A percentile compares a stretch with the other conserved stretches of the same genome.
Conservation (phyloP, 495 filamentous ascomycete genomes). For the Trichoderma orchidacearum region DNA sequence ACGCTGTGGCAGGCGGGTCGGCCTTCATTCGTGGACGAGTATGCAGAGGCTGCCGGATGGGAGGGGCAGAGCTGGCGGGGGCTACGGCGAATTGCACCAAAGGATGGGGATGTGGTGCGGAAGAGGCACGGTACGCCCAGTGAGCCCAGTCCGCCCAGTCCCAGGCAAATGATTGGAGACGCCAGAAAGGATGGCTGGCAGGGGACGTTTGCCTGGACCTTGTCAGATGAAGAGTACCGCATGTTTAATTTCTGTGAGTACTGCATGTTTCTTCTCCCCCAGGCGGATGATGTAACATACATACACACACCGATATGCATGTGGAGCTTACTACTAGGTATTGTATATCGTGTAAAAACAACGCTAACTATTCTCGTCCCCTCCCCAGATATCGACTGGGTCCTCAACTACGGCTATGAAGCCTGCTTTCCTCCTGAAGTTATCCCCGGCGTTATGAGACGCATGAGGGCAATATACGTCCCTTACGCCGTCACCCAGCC, state of each 20-base stretch:
- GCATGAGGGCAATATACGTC: neutral
- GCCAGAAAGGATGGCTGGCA: neutral
- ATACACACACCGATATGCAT: too few species aligned
- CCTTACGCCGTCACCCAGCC: neutral
- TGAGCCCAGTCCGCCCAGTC: neutral
- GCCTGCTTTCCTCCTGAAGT: neutral
- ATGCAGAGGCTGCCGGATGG: too few species aligned
- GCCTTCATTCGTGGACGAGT: neutral
- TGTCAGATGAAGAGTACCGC: neutral
- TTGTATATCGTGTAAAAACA: too few species aligned
- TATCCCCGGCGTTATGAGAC: neutral
- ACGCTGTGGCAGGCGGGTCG: neutral
- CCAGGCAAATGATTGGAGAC: neutral
- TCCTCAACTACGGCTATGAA: neutral
- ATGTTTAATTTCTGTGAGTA: neutral
- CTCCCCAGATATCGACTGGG: neutral
- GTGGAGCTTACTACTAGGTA: too few species aligned
- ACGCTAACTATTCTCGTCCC: too few species aligned
- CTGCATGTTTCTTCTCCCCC: neutral
- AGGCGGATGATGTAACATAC: too few species aligned
- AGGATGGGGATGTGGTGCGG: neutral
- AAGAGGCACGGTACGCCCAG: too few species aligned
- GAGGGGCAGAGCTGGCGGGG: neutral
- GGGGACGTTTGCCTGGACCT: neutral
- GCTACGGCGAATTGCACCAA: neutral